Percentiles rank a stretch among this genome's conserved stretches.
phyloP scores from a whole-genome alignment of 2,329 filamentous ascomycete genomes.

The Colletotrichum sp. region DNA sequence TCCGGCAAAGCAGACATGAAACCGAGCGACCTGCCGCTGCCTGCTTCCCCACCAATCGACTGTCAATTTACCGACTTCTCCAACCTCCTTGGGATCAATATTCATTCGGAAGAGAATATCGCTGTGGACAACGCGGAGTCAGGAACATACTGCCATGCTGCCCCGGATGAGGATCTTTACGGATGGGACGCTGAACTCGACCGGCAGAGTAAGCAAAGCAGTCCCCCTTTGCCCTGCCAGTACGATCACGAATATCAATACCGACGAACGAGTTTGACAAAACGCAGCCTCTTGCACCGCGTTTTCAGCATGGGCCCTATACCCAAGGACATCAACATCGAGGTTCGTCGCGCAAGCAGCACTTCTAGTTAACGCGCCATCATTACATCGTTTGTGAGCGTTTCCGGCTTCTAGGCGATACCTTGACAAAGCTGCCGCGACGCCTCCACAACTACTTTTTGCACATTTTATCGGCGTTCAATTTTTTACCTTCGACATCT shows the following conservation, averaged over 20 bases:
- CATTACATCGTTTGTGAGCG: not conserved
- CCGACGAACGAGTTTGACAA: constrained; percentile 30
- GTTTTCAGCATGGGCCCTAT: constrained; percentile 36
- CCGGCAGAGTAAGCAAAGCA: constrained; percentile 24
- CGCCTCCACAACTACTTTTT: not conserved
- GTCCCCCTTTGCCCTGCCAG: not conserved
- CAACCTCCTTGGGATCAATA: constrained; percentile 40
- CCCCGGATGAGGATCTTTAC: constrained; percentile 48
- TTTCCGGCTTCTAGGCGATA: not conserved
- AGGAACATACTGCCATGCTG: constrained; percentile 29
- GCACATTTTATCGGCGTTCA: not conserved
- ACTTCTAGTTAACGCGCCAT: constrained; percentile 5
- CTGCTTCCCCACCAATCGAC: not conserved
- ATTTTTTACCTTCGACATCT: not conserved
- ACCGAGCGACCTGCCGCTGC: not conserved
- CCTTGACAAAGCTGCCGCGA: not conserved
- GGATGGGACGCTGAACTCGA: constrained; percentile 60
- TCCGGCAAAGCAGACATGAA: not conserved
- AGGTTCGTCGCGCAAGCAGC: constrained; percentile 16
- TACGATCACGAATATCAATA: constrained; percentile 28
- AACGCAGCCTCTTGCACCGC: constrained; percentile 43
- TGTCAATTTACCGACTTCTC: constrained; percentile 38
- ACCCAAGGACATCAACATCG: constrained; percentile 8
- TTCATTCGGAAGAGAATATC: constrained; percentile 29
- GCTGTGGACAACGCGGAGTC: constrained; percentile 33